Percentiles rank a stretch among this genome's conserved stretches.
phyloP scores from a whole-genome alignment of 768 basidiomycete genomes.

The Chiua virens region DNA sequence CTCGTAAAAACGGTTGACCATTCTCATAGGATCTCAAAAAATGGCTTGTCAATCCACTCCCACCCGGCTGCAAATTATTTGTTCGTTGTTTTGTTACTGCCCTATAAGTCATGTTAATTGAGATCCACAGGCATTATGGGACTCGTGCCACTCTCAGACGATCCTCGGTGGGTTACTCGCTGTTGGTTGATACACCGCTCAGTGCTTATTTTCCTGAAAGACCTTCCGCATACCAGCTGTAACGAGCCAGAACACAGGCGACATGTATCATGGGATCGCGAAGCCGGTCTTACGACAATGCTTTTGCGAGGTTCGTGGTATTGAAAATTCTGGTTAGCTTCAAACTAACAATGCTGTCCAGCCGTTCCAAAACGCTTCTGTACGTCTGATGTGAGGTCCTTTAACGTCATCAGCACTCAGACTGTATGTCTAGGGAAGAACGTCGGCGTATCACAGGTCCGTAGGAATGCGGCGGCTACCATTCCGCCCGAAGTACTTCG shows the following conservation, averaged over 20 bases:
- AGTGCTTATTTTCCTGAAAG: constrained; percentile 6
- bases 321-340: background rate
- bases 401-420: background rate
- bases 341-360: background rate
- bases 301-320: constrained; percentile 14
- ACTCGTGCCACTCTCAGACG: constrained; percentile 31
- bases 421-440: constrained; percentile 3
- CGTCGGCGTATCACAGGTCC: background rate
- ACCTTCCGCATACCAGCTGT: constrained; percentile 27
- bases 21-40: constrained; percentile 20
- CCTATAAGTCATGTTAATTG: background rate
- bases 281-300: background rate
- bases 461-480: constrained; percentile 1
- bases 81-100: constrained; percentile 12
- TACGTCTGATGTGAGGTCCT: background rate
- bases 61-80: constrained; percentile 27
- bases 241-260: constrained; percentile 16
- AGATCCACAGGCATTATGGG: constrained; percentile 24
- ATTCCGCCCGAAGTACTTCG: background rate
- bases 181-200: background rate
- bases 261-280: background rate
- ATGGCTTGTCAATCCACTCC: constrained; percentile 25
- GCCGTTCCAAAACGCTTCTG: constrained; percentile 7
- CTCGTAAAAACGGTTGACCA: constrained; percentile 32
- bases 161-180: constrained; percentile 21